Base-by-base conservation (phyloP, 257 asterid genomes). In the Misopates orontium region DNA sequence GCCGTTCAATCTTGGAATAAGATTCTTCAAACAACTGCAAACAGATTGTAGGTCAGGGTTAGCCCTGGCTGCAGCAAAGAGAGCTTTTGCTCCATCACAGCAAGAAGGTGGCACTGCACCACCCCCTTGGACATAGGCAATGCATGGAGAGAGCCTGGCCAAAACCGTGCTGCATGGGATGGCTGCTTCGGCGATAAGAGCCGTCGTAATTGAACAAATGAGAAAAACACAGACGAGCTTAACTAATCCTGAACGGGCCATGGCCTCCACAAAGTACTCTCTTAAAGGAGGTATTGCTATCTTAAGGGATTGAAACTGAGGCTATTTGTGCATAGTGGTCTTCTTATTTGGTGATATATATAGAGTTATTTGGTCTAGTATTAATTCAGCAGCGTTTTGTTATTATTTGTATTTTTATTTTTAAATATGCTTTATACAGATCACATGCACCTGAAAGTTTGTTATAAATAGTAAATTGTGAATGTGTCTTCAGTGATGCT, bases 1-100 rank as follows among this genome's bases (percentile, higher is more conserved):
- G 25, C 17, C 51, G n/a, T 48, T 48, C 11, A 59, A 12, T 10
- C 64, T 36, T 2, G 64, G 47, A 59, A 39, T 25, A 39, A 59
- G 13, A 25, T 50, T 59, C 64, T 59, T 59, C n/a, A 22, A 47
- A 59, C 50, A 59, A 4, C 49, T 44, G 18, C 64, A 59, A 19
- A 59, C 23, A 19, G 64, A 24, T 16, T 59, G 64, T 9, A 32
- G 11, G 50, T 32, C 64, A 58, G 64, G 49, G n/a, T n/a, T n/a
- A 3, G 49, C 16, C 51, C 12, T 59, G 49, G 51, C 51, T 32
- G 28, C 51, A 59, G 13, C 45, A 44, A 36, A 36, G 18, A 39
- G 13, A 5, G 49, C 16, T 20, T 11, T 36, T 23, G 39, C 23
- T 39, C 36, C 51, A 25, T 36, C 64, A 19, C 64, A 59, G 31